Evolutionary conservation across 805 yeast genomes (phyloP).

Genomic region (Candida krabiensis): DNA sequence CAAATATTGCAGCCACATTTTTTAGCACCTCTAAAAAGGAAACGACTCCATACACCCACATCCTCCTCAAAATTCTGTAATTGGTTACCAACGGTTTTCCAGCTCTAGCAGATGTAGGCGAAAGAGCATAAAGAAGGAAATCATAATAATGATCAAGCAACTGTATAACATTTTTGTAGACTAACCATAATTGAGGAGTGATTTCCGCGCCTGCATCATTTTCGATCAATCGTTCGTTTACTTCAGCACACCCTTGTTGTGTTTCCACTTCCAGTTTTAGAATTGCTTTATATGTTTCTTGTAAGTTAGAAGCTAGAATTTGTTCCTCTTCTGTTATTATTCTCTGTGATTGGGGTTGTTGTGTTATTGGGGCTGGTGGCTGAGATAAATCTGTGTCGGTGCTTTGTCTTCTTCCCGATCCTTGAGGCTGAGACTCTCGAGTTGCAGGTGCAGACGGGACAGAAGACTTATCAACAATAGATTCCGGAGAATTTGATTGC

Average conservation of each 20-base stretch:
- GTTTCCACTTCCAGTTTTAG: constrained; percentile 66
- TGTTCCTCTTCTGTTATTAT: constrained; percentile 56
- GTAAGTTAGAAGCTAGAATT: constrained; percentile 65
- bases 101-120: constrained; percentile 65
- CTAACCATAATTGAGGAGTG: constrained; percentile 65
- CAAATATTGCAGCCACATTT: constrained; percentile 67
- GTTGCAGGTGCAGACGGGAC: constrained; percentile 8
- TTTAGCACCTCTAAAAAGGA: constrained; percentile 76
- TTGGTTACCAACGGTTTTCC: constrained; percentile 77
- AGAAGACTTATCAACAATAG: constrained; percentile 18
- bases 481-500: constrained; percentile 25
- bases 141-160: constrained; percentile 71
- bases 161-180: constrained; percentile 65
- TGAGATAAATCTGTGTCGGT: constrained; percentile 27
- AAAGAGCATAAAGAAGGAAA: constrained; percentile 66
- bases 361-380: constrained; percentile 16
- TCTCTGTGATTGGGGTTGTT: constrained; percentile 21
- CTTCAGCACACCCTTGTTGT: constrained; percentile 66
- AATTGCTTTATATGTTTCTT: constrained; percentile 71
- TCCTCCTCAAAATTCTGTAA: constrained; percentile 73
- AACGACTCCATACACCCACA: constrained; percentile 87
- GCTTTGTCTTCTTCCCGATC: constrained; percentile 22
- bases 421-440: constrained; percentile 3
- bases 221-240: constrained; percentile 49
- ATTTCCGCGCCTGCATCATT: constrained; percentile 50